These are phyloP conservation scores for Yarrowia osloensis DNA, from an alignment of 805 yeast species.

Conservation along the genomic window DNA sequence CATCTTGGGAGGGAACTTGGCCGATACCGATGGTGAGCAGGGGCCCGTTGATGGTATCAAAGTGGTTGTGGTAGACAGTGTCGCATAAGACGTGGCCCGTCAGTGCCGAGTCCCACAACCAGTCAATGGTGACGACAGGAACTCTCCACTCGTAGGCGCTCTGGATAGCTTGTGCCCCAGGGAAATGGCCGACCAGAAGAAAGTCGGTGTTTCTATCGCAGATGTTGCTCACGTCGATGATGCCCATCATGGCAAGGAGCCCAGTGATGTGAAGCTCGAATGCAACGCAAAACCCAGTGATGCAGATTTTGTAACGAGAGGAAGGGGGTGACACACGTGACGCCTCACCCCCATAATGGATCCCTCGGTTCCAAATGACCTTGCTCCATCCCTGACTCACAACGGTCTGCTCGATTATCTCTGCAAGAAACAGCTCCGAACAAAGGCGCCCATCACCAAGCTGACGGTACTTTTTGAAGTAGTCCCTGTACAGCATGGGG, in stretches of 20 bases:
- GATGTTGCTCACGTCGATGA: not conserved
- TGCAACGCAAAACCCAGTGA: not conserved
- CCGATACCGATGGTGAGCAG: not conserved
- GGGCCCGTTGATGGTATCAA: not conserved
- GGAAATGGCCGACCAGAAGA: not conserved
- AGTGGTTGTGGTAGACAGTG: not conserved
- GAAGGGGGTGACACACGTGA: not conserved
- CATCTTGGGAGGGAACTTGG: too few relatives aligned
- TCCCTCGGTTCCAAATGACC: too few relatives aligned
- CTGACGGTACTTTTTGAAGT: not conserved
- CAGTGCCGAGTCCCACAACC: not conserved
- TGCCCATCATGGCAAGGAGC: not conserved
- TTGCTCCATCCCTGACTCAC: not conserved
- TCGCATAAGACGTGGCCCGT: not conserved
- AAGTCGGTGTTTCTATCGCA: not conserved
- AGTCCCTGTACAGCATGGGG: not conserved
- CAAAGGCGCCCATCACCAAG: not conserved
- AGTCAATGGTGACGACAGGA: not conserved
- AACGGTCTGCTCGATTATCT: not conserved
- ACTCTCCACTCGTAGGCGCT: not conserved
- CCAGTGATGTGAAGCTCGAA: not conserved
- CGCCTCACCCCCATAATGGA: too few relatives aligned
- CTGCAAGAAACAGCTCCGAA: not conserved
- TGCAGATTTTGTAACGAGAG: not conserved
- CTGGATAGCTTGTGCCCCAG: not conserved